phyloP scores from a whole-genome alignment of 2,329 filamentous ascomycete species.

The Pestalotiopsis sp. region DNA sequence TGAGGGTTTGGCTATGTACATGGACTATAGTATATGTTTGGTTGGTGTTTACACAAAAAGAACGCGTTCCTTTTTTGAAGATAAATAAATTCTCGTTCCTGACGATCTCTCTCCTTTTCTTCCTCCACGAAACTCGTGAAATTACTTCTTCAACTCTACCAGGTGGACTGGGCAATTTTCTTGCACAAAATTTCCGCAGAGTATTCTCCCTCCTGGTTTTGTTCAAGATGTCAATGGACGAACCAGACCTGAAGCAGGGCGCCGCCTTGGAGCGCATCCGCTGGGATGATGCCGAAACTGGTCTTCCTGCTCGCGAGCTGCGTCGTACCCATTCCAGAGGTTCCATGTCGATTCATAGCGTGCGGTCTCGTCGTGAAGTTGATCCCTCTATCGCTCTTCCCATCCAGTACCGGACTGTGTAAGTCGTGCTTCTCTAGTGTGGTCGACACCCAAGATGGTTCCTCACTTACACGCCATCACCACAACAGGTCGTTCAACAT shows the following conservation, averaged over 20 bases:
- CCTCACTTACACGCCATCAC: constrained; percentile 1
- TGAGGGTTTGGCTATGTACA: background rate
- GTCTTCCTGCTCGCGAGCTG: constrained; percentile 22
- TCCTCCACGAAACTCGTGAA: background rate
- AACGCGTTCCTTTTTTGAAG: background rate
- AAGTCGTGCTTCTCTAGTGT: constrained; percentile 25
- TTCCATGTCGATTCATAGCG: constrained; percentile 42
- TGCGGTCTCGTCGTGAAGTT: constrained; percentile 37
- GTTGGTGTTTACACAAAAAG: background rate
- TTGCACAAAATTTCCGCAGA: background rate
- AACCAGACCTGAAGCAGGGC: constrained; percentile 22
- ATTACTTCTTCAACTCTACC: background rate
- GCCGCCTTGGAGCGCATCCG: constrained; percentile 29
- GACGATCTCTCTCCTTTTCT: background rate
- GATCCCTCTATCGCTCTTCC: constrained; percentile 44
- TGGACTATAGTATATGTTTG: constrained; percentile 9
- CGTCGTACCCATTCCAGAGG: constrained; percentile 31
- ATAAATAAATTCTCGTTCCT: background rate
- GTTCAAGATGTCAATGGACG: constrained; percentile 22
- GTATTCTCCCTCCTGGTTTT: background rate
- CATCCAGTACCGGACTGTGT: constrained; percentile 57
- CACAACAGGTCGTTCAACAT: constrained; percentile 51
- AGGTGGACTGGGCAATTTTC: background rate
- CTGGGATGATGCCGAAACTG: constrained; percentile 38
- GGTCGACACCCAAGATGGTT: background rate